Percentiles rank a stretch among this genome's conserved stretches.
Evolutionary conservation across 306 rosid species (phyloP).

Genomic region (barrel medic (Medicago truncatula)): DNA sequence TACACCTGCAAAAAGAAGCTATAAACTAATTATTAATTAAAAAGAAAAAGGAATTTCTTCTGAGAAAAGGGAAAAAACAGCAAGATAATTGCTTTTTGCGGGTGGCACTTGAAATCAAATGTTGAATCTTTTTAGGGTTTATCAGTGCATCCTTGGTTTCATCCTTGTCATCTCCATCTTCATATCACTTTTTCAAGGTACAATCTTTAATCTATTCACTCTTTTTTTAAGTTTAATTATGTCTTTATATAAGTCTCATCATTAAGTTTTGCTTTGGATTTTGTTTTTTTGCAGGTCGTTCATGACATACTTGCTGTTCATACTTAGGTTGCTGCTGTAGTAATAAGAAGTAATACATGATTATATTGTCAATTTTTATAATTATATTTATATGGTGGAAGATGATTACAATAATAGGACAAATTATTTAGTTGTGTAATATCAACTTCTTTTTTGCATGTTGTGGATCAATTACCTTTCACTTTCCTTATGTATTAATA

Average conservation of each 20-base stretch:
- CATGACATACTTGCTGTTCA: slow-evolving; percentile 34
- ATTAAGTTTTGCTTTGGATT: not conserved
- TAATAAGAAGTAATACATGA: slow-evolving; percentile 14
- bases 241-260: too few relatives aligned
- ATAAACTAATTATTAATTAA: not conserved
- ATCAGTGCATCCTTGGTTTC: slow-evolving; percentile 42
- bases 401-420: slow-evolving; percentile 4
- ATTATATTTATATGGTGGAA: slow-evolving; percentile 30
- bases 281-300: slow-evolving; percentile 51
- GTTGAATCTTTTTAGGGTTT: slow-evolving; percentile 57
- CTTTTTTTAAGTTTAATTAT: too few relatives aligned
- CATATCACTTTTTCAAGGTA: slow-evolving; percentile 42
- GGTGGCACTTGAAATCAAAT: slow-evolving; percentile 45
- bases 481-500: not conserved
- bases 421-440: slow-evolving; percentile 18
- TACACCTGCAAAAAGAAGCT: not conserved
- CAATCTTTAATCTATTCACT: not conserved
- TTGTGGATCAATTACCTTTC: slow-evolving; percentile 33
- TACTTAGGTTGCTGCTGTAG: slow-evolving; percentile 33
- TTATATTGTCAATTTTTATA: slow-evolving; percentile 21
- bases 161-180: slow-evolving; percentile 40
- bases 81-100: slow-evolving; percentile 4
- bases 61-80: not conserved
- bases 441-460: slow-evolving; percentile 15
- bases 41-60: not conserved